Conservation (phyloP, 208 protist genomes). For the Acanthamoeba triangularis region DNA sequence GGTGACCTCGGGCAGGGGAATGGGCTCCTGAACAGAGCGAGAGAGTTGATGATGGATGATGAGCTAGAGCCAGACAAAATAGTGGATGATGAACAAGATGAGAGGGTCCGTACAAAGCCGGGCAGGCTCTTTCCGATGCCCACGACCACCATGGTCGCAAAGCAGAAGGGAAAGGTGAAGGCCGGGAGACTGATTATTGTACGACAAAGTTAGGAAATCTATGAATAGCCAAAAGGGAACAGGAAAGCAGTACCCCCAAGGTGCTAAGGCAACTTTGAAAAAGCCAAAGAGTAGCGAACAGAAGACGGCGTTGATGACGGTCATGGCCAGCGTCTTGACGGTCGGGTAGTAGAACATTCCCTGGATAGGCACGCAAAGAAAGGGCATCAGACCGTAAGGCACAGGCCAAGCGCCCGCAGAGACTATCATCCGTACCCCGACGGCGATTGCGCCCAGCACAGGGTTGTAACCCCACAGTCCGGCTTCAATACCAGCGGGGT, state of each 20-base stretch:
- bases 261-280: not conserved
- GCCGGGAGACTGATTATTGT: not conserved
- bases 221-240: no score
- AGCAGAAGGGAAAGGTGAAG: slow-evolving; percentile 61
- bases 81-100: not conserved
- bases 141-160: not conserved
- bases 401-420: no score
- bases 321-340: not conserved
- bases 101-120: not conserved
- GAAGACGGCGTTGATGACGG: not conserved
- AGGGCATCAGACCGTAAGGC: no score
- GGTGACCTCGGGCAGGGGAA: not conserved
- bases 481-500: not conserved
- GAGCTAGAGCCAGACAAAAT: no score
- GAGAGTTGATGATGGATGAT: no score
- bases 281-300: not conserved
- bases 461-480: slow-evolving; percentile 59
- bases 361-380: not conserved
- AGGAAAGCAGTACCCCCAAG: not conserved
- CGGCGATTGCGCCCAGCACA: slow-evolving; percentile 32
- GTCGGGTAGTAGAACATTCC: slow-evolving; percentile 37
- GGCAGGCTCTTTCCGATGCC: not conserved
- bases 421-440: not conserved
- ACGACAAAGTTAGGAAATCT: no score
- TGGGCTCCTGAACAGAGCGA: not conserved